A percentile compares a stretch with the other conserved stretches of the same genome.
phyloP scores from a whole-genome alignment of 345 rosid species.

The Boechera retrofracta region DNA sequence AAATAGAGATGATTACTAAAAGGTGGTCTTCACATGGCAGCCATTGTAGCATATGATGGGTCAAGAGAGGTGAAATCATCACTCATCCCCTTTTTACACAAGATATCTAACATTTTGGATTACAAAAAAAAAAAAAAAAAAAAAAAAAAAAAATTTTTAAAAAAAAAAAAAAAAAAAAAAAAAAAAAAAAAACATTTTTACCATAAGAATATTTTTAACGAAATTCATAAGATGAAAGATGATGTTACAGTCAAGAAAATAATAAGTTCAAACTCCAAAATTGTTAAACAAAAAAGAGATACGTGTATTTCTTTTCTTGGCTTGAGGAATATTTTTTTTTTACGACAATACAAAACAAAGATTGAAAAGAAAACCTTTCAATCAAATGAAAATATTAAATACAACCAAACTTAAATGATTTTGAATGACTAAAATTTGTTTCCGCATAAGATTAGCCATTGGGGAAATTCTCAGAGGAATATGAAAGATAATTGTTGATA shows the following conservation, averaged over 20 bases:
- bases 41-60: slow-evolving; percentile 41
- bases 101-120: not conserved
- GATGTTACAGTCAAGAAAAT: too few relatives aligned
- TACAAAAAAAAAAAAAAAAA: not conserved
- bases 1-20: slow-evolving; percentile 40
- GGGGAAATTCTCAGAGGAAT: not conserved
- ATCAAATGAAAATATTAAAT: too few relatives aligned
- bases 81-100: slow-evolving; percentile 15
- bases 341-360: too few relatives aligned
- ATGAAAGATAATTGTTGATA: slow-evolving; percentile 10
- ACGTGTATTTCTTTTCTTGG: too few relatives aligned
- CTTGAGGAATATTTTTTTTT: too few relatives aligned
- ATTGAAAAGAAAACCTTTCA: too few relatives aligned
- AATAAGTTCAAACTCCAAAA: too few relatives aligned
- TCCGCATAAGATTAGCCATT: not conserved
- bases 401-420: too few relatives aligned
- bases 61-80: slow-evolving; percentile 44
- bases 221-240: not conserved
- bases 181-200: not conserved
- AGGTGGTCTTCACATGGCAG: slow-evolving; percentile 44
- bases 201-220: not conserved
- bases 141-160: too few relatives aligned
- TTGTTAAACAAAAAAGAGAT: too few relatives aligned
- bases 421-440: not conserved
- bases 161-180: not conserved